A percentile compares a stretch with the other conserved stretches of the same genome.
phyloP scores from a whole-genome alignment of 2,329 filamentous ascomycete genomes.

The Tolypocladium guangdongense region DNA sequence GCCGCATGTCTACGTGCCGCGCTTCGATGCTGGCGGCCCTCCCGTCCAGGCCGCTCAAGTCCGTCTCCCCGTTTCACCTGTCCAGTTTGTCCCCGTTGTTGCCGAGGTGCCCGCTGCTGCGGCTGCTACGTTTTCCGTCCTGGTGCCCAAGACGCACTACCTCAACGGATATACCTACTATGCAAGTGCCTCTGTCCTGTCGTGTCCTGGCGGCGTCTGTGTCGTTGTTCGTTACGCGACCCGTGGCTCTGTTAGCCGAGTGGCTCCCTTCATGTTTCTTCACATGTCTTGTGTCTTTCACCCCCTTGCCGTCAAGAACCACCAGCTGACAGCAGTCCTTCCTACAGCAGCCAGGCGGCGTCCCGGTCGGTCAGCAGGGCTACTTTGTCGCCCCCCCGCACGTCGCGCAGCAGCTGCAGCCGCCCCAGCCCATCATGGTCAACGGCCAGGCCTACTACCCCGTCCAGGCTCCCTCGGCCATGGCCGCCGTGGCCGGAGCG shows the following conservation, averaged over 20 bases:
- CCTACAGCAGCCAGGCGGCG: slow-evolving; percentile 18
- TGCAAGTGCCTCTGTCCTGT: slow-evolving; percentile 23
- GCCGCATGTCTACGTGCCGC: slow-evolving; percentile 44
- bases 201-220: slow-evolving; percentile 7
- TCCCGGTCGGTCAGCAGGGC: slow-evolving; percentile 18
- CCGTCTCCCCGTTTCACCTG: slow-evolving; percentile 12
- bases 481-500: slow-evolving; percentile 6
- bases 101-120: slow-evolving; percentile 13
- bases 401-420: slow-evolving; percentile 7
- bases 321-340: slow-evolving; percentile 5
- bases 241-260: not conserved
- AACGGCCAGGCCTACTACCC: slow-evolving; percentile 15
- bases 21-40: slow-evolving; percentile 27
- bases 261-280: not conserved
- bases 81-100: not conserved
- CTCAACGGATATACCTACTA: slow-evolving; percentile 23
- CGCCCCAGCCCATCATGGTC: slow-evolving; percentile 22
- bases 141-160: slow-evolving; percentile 22
- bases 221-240: not conserved
- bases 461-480: not conserved
- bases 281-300: not conserved
- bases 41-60: slow-evolving; percentile 16
- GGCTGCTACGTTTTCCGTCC: slow-evolving; percentile 15
- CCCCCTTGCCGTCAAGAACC: not conserved
- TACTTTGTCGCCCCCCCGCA: slow-evolving; percentile 21